phyloP scores from a whole-genome alignment of 2,329 filamentous ascomycete species.

The Penicillium sp. region DNA sequence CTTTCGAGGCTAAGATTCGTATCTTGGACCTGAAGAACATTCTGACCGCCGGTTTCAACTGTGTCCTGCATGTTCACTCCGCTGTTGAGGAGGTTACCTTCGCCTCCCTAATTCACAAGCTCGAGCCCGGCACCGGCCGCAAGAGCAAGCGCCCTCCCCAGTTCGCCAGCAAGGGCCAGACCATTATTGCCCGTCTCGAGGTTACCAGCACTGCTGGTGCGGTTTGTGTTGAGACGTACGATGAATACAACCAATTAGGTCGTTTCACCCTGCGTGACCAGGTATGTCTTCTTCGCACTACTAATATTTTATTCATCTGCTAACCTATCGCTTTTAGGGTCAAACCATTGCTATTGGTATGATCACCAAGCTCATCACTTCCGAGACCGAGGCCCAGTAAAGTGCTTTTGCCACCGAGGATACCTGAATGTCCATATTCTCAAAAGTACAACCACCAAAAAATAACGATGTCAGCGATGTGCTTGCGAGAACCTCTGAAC shows the following conservation, averaged over 20 bases:
- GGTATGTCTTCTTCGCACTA: conserved; percentile 49
- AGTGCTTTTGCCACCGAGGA: background rate
- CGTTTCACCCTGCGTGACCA: conserved; percentile 87
- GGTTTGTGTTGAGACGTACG: conserved; percentile 91
- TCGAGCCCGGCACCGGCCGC: conserved; percentile 89
- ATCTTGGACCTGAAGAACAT: conserved; percentile 95
- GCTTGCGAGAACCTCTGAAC: conserved; percentile 6
- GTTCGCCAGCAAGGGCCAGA: conserved; percentile 74
- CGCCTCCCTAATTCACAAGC: conserved; percentile 78
- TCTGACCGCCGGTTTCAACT: conserved; percentile 92
- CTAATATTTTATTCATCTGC: conserved; percentile 10
- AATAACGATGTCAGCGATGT: background rate
- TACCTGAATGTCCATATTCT: background rate
- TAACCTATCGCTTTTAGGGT: conserved; percentile 55
- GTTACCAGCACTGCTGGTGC: conserved; percentile 79
- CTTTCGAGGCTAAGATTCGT: conserved; percentile 95
- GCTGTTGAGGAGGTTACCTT: conserved; percentile 98
- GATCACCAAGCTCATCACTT: conserved; percentile 79
- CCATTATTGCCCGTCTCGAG: conserved; percentile 89
- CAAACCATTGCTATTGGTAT: conserved; percentile 99
- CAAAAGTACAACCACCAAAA: background rate
- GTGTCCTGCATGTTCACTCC: conserved; percentile 93
- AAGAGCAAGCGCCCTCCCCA: conserved; percentile 92
- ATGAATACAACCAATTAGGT: conserved; percentile 92
- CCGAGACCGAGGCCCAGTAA: conserved; percentile 18